phyloP scores from a whole-genome alignment of 2,329 filamentous ascomycete species.

The Exserohilum turcica region DNA sequence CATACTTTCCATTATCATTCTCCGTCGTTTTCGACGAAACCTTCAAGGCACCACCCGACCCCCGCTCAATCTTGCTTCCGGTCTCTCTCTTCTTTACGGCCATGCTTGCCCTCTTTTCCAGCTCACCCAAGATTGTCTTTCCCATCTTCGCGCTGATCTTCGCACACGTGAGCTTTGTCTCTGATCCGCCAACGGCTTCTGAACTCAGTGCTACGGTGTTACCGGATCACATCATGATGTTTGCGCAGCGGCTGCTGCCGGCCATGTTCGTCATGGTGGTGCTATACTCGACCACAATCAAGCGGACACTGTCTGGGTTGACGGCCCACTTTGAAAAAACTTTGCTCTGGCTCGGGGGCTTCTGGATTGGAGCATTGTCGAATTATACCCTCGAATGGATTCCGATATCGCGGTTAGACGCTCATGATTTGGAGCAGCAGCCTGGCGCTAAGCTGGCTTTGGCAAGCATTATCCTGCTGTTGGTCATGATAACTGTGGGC shows the following conservation, averaged over 20 bases:
- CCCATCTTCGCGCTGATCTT: slow-evolving; percentile 80
- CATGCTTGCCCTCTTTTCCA: slow-evolving; percentile 76
- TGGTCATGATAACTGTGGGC: slow-evolving; percentile 68
- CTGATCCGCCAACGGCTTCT: slow-evolving; percentile 75
- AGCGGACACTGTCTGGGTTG: slow-evolving; percentile 71
- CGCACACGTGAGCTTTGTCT: slow-evolving; percentile 84
- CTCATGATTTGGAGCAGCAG: slow-evolving; percentile 84
- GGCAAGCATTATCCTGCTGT: slow-evolving; percentile 71
- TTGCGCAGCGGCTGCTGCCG: slow-evolving; percentile 81
- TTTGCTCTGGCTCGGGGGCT: slow-evolving; percentile 82
- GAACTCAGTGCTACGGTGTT: slow-evolving; percentile 54
- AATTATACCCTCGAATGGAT: slow-evolving; percentile 96
- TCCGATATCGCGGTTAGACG: slow-evolving; percentile 84
- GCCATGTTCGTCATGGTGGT: slow-evolving; percentile 85
- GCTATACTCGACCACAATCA: slow-evolving; percentile 81
- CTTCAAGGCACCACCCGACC: slow-evolving; percentile 69
- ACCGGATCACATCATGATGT: slow-evolving; percentile 57
- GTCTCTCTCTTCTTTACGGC: slow-evolving; percentile 77
- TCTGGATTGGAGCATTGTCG: slow-evolving; percentile 87
- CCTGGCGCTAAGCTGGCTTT: slow-evolving; percentile 85
- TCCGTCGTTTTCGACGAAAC: slow-evolving; percentile 69
- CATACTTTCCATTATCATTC: slow-evolving; percentile 86
- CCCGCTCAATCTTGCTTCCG: slow-evolving; percentile 77
- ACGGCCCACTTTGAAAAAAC: slow-evolving; percentile 87
- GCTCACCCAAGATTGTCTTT: slow-evolving; percentile 78